Base-by-base conservation (phyloP, 1,284 basidiomycete species). In the Sporisorium iseilematis-ciliati region DNA sequence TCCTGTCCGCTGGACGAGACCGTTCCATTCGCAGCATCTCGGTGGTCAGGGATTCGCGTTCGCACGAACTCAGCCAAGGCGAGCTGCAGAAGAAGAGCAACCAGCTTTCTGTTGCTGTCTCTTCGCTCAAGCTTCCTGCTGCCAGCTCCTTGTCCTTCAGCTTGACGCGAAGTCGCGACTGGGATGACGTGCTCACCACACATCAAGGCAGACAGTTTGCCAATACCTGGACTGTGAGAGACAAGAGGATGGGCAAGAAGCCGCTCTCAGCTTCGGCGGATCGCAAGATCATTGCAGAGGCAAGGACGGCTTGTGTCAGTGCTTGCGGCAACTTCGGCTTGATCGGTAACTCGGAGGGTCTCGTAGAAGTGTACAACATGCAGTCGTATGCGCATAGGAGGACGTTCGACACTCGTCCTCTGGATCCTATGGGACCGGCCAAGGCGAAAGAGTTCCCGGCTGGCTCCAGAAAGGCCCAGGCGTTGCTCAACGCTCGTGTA, bases 271-370 rank as follows among this genome's bases (percentile, higher is more conserved):
- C 72, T 4, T 72, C 72, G 25, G 74, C 69, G 21, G 40, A 56
- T 29, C 65, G 65, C 20, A 78, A 69, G 55, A 57, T 68, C 41
- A 53, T 62, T n/a, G 90, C 91, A 31, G 91, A 69, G 61, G 87
- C 77, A 7, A 60, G 81, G 16, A 70, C 81, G 1, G 63, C 58
- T 21, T 76, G 92, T 77, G 92, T 98, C 16, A 92, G 94, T 14
- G 92, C 93, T 0, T 99, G 97, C 84, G 97, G 97, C 16, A 99
- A 99, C 84, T 99, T 97, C 85, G 94, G 92, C 42, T 86, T 99
- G 7, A 92, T 91, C 1, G 83, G 83, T 35, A 81, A 77, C 42
- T 75, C 69, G 25, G 62, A 79, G 25, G 83, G 83, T 11, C 57
- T 68, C 16, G 82, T 85, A 14, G 77, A 83, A 52, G 68, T 78